Evolutionary conservation across 1,284 basidiomycete species (phyloP).

Genomic region (Ceratobasidium sp.): DNA sequence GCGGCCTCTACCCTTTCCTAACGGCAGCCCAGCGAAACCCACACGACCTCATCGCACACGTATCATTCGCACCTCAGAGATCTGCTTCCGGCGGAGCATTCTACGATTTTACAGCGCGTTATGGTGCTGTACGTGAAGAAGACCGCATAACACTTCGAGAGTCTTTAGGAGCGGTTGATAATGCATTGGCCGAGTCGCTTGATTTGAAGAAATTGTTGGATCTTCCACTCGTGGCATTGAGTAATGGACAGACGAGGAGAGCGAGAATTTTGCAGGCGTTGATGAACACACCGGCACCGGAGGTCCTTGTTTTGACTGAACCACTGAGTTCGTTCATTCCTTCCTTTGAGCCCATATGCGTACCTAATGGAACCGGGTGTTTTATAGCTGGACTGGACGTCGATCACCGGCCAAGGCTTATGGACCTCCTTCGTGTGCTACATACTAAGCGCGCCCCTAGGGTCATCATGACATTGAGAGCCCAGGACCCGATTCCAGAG

Average conservation of each 20-base stretch:
- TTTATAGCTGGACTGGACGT: slow-evolving; percentile 78
- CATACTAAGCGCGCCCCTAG: slow-evolving; percentile 65
- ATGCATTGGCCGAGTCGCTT: slow-evolving; percentile 64
- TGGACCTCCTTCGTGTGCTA: slow-evolving; percentile 67
- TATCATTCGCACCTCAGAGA: slow-evolving; percentile 77
- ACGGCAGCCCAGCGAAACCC: slow-evolving; percentile 57
- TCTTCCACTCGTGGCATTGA: slow-evolving; percentile 82
- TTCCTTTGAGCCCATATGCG: slow-evolving; percentile 44
- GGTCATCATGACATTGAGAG: slow-evolving; percentile 82
- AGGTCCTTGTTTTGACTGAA: slow-evolving; percentile 84
- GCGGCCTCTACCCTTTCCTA: slow-evolving; percentile 80
- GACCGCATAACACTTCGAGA: slow-evolving; percentile 78
- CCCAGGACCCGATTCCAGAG: slow-evolving; percentile 81
- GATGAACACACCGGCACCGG: slow-evolving; percentile 65
- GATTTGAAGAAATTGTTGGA: slow-evolving; percentile 74
- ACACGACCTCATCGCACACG: slow-evolving; percentile 66
- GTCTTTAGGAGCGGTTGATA: slow-evolving; percentile 61
- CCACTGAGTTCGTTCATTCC: slow-evolving; percentile 71
- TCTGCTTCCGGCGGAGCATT: slow-evolving; percentile 73
- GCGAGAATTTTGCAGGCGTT: slow-evolving; percentile 86
- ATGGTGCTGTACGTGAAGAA: slow-evolving; percentile 85
- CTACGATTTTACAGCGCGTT: slow-evolving; percentile 90
- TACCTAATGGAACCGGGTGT: not conserved
- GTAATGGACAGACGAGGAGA: slow-evolving; percentile 91
- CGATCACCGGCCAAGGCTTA: slow-evolving; percentile 65